Evolutionary conservation across 2,329 filamentous ascomycete genomes (phyloP).

Genomic region (Colletotrichum paranaense): DNA sequence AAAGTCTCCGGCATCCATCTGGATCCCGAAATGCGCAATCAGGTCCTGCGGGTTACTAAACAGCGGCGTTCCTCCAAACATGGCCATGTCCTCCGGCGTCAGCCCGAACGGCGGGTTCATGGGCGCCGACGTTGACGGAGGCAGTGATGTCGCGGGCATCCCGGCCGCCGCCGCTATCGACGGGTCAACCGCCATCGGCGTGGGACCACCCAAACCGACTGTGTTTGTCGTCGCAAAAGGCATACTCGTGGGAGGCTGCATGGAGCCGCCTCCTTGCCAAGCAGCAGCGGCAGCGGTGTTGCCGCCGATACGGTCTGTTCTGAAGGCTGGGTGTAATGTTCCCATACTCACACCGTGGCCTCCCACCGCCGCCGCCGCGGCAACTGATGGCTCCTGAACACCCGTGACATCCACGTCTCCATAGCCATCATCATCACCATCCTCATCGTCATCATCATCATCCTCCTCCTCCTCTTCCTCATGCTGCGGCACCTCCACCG

Average conservation of each 20-base stretch:
- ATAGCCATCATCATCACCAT: neutral
- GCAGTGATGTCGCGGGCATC: neutral
- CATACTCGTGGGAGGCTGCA: neutral
- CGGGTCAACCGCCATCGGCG: slow-evolving; percentile 10
- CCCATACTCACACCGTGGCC: neutral
- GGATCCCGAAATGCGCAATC: slow-evolving; percentile 37
- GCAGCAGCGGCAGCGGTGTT: neutral
- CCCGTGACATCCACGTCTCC: neutral
- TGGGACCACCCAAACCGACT: neutral
- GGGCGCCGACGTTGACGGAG: neutral
- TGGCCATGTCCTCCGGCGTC: slow-evolving; percentile 8
- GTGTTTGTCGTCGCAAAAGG: neutral
- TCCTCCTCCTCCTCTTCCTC: neutral
- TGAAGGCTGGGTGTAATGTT: neutral
- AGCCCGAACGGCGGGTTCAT: neutral
- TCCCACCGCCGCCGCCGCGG: neutral
- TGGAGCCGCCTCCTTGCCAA: neutral
- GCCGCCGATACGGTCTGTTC: neutral
- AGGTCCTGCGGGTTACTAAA: slow-evolving; percentile 41
- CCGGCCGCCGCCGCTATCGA: neutral
- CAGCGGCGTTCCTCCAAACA: slow-evolving; percentile 19
- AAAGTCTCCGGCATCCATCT: slow-evolving; percentile 32
- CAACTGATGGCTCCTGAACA: neutral
- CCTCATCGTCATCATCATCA: neutral
- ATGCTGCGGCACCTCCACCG: neutral